Conservation (phyloP, 2,329 filamentous ascomycete genomes). For the Ophiosphaerella korrae region DNA sequence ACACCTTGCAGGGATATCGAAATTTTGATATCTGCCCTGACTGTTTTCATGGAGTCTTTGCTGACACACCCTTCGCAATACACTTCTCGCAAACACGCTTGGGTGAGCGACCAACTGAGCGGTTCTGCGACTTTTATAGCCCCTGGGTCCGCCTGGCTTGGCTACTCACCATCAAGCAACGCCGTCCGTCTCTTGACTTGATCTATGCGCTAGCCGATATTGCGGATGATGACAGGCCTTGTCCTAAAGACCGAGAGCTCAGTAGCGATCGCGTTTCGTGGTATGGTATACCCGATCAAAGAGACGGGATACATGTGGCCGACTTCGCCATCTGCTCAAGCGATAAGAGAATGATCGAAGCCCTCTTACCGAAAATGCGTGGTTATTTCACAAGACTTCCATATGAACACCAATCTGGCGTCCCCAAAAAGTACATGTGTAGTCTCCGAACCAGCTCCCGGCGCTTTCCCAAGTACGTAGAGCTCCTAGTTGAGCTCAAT, state of each 20-base stretch:
- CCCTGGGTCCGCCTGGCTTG: constrained; percentile 87
- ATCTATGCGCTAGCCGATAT: constrained; percentile 72
- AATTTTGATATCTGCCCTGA: constrained; percentile 81
- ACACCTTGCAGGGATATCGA: constrained; percentile 72
- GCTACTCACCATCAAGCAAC: constrained; percentile 75
- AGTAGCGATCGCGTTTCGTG: constrained; percentile 63
- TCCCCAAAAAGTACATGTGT: constrained; percentile 60
- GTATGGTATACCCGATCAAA: constrained; percentile 75
- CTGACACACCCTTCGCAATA: constrained; percentile 68
- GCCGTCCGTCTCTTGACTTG: constrained; percentile 68
- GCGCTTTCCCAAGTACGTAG: constrained; percentile 62
- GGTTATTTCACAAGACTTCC: constrained; percentile 63
- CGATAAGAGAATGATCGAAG: constrained; percentile 74
- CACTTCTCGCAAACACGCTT: constrained; percentile 68
- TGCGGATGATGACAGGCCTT: constrained; percentile 58
- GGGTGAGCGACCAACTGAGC: constrained; percentile 61
- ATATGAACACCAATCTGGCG: constrained; percentile 42
- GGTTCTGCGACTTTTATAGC: constrained; percentile 79
- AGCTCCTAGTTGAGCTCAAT: constrained; percentile 61
- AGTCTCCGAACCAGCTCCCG: constrained; percentile 68
- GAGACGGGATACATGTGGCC: constrained; percentile 65
- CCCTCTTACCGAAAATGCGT: constrained; percentile 72
- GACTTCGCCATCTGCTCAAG: constrained; percentile 77
- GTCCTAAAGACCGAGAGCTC: constrained; percentile 64
- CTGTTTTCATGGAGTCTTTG: constrained; percentile 75